A percentile compares a stretch with the other conserved stretches of the same genome.
Conservation (phyloP, 805 yeast genomes). For the Teunomyces funiuensis region DNA sequence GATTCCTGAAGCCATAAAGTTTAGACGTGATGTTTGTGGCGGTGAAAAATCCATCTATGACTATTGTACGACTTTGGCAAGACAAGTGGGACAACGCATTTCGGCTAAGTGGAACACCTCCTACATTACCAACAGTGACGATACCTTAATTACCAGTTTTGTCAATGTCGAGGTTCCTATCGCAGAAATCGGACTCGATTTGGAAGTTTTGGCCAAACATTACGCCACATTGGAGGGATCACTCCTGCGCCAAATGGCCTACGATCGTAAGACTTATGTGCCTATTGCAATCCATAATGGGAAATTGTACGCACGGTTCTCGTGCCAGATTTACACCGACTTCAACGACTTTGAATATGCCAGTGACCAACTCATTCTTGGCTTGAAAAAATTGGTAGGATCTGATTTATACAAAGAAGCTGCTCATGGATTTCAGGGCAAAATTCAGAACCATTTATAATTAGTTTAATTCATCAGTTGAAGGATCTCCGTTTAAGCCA, state of each 20-base stretch:
- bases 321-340: constrained; percentile 62
- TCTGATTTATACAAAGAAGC: not conserved
- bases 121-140: constrained; percentile 35
- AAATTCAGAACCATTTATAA: not conserved
- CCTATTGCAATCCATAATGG: constrained; percentile 45
- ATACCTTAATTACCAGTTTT: constrained; percentile 41
- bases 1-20: constrained; percentile 51
- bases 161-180: constrained; percentile 43
- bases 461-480: too few relatives aligned
- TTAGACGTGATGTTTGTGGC: constrained; percentile 55
- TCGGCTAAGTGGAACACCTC: constrained; percentile 40
- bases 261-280: constrained; percentile 41
- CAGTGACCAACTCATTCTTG: constrained; percentile 36
- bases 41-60: constrained; percentile 54
- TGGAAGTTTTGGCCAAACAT: constrained; percentile 8
- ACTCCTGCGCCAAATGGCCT: constrained; percentile 8
- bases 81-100: constrained; percentile 40
- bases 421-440: not conserved
- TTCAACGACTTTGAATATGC: constrained; percentile 52
- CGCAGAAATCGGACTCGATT: constrained; percentile 11
- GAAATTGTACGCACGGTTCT: constrained; percentile 41
- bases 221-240: not conserved
- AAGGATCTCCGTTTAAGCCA: too few relatives aligned
- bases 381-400: constrained; percentile 5
- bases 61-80: constrained; percentile 49